These are phyloP conservation scores for Dactylellina parvicollis DNA, from an alignment of 2,329 filamentous ascomycete genomes.

Conservation along the genomic window DNA sequence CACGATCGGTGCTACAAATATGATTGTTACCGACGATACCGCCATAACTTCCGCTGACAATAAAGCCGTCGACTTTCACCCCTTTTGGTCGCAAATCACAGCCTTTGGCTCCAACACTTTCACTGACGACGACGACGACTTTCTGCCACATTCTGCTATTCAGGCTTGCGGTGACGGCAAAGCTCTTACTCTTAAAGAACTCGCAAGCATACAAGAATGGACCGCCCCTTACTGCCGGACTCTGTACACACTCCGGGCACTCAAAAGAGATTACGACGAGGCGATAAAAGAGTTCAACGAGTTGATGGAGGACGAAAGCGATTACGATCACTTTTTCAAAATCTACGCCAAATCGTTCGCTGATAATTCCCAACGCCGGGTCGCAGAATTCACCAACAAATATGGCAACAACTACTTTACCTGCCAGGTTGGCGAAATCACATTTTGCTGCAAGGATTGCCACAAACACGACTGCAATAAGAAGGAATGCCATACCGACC, in stretches of 20 bases:
- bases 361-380: slow-evolving; percentile 22
- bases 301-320: slow-evolving; percentile 52
- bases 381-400: slow-evolving; percentile 54
- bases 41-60: not conserved
- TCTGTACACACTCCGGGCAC: not conserved
- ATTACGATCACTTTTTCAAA: slow-evolving; percentile 58
- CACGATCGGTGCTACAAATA: slow-evolving; percentile 17
- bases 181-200: not conserved
- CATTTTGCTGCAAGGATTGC: slow-evolving; percentile 20
- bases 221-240: not conserved
- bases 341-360: slow-evolving; percentile 53
- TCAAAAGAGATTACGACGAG: not conserved
- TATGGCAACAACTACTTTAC: slow-evolving; percentile 55
- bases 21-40: not conserved
- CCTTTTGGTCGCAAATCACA: slow-evolving; percentile 13
- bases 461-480: not conserved
- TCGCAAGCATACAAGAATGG: not conserved
- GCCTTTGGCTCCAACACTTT: not conserved
- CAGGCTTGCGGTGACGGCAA: not conserved
- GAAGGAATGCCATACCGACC: not conserved
- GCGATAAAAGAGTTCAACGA: not conserved
- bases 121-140: not conserved
- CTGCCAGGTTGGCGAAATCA: slow-evolving; percentile 40
- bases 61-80: slow-evolving; percentile 1
- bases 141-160: not conserved